Evolutionary conservation across 164 flowering plant genomes (phyloP), one percentile per base, ranked within the genome.

Genomic region (Aristolochia californica): DNA sequence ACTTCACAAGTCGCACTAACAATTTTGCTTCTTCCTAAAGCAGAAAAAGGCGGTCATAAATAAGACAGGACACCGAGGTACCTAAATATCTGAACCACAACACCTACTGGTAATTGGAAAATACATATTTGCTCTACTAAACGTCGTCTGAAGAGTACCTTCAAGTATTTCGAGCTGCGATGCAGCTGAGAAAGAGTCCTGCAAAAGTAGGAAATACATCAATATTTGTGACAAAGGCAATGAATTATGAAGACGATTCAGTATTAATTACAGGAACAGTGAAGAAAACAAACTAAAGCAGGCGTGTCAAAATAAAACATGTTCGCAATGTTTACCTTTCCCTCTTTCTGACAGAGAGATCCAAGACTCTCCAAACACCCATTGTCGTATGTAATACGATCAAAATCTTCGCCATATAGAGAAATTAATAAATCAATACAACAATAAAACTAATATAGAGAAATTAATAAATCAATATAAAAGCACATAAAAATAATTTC

Each of bases 111-210:
- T n/a, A n/a, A n/a, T n/a, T n/a, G n/a, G n/a, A n/a, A n/a, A n/a
- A n/a, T n/a, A n/a, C n/a, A n/a, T n/a, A n/a, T n/a, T n/a, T n/a
- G n/a, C n/a, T n/a, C n/a, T n/a, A n/a, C n/a, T n/a, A n/a, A n/a
- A n/a, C n/a, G n/a, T n/a, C n/a, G n/a, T 20, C 5, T 13, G 17
- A 14, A 1, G 4, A 20, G 34, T 65, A 78, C 80, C 83, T 74
- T 53, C 69, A 13, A 74, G 79, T 8, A 60, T 49, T 58, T 77
- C 80, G 22, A 79, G 71, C 47, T 71, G 72, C 38, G 78, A 73
- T 58, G 62, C 71, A 67, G 74, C 50, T 45, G 50, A 70, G 20
- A 65, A 26, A 12, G 50, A 56, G 45, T 44, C 52, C 76, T 45
- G 28, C 0, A 47, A 45, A 44, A 8, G 59, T 27, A 54, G 12